Percentiles rank a stretch among this genome's conserved stretches.
These are phyloP conservation scores for Clonostachys solani DNA, from an alignment of 2,329 filamentous ascomycete genomes.

Conservation along the genomic window DNA sequence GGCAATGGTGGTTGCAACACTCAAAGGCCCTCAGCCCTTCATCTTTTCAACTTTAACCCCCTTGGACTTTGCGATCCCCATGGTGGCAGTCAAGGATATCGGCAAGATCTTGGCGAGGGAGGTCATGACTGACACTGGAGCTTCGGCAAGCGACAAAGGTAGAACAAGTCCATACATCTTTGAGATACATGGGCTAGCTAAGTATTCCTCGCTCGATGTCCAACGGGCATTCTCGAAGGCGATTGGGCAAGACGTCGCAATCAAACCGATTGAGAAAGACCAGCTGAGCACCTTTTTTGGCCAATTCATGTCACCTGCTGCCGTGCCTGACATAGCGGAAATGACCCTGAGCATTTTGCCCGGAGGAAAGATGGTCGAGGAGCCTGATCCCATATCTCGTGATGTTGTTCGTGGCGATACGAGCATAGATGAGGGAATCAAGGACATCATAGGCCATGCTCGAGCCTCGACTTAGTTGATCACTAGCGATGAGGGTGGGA, in stretches of 20 bases:
- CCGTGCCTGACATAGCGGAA: slow-evolving; percentile 18
- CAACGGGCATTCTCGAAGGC: slow-evolving; percentile 18
- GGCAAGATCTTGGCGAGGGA: slow-evolving; percentile 4
- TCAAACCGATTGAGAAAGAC: slow-evolving; percentile 16
- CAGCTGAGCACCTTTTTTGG: slow-evolving; percentile 12
- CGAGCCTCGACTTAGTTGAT: too few species aligned
- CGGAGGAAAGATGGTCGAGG: slow-evolving; percentile 14
- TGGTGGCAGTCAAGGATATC: slow-evolving; percentile 20
- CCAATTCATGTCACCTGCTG: slow-evolving; percentile 12
- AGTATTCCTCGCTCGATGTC: slow-evolving; percentile 19
- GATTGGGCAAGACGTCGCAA: slow-evolving; percentile 14
- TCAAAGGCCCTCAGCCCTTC: slow-evolving; percentile 16
- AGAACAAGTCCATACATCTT: slow-evolving; percentile 16
- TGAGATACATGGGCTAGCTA: slow-evolving; percentile 21
- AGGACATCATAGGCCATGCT: slow-evolving; percentile 1
- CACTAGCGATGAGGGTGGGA: too few species aligned
- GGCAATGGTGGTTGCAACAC: slow-evolving; percentile 15
- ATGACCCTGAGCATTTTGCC: slow-evolving; percentile 20
- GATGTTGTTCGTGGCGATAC: slow-evolving; percentile 13
- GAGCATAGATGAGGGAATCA: slow-evolving; percentile 9
- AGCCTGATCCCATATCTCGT: slow-evolving; percentile 2
- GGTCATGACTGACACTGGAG: not conserved
- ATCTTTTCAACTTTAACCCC: slow-evolving; percentile 27
- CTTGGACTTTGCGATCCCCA: slow-evolving; percentile 19
- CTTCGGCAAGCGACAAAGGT: not conserved